phyloP scores from a whole-genome alignment of 208 protist genomes.

The Leishmania braziliensis region DNA sequence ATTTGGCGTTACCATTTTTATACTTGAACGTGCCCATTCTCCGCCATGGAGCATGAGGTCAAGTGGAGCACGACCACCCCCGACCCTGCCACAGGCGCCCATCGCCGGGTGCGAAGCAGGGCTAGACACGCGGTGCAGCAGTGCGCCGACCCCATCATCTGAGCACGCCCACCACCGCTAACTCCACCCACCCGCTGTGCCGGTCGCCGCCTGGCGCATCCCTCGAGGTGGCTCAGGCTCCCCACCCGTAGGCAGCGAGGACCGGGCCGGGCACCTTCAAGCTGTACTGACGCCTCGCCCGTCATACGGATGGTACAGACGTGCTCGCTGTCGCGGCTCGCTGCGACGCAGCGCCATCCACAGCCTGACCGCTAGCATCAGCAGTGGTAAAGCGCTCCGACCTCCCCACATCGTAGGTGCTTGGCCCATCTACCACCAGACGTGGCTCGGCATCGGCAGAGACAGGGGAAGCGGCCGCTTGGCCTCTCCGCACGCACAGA shows the following conservation, averaged over 20 bases:
- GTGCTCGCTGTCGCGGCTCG: not conserved
- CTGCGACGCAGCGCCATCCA: not conserved
- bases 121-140: not conserved
- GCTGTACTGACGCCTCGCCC: too few relatives aligned
- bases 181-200: not conserved
- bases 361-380: not conserved
- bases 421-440: not conserved
- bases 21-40: not conserved
- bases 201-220: too few relatives aligned
- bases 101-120: not conserved
- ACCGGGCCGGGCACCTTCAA: too few relatives aligned
- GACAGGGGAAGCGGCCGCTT: not conserved
- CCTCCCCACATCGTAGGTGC: not conserved
- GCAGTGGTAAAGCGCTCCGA: not conserved
- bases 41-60: not conserved
- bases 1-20: not conserved
- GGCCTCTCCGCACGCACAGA: not conserved
- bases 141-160: not conserved
- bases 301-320: too few relatives aligned
- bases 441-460: not conserved
- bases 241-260: too few relatives aligned
- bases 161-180: not conserved
- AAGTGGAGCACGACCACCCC: not conserved
- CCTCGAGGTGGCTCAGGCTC: too few relatives aligned
- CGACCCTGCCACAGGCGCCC: not conserved